A percentile compares a stretch with the other conserved stretches of the same genome.
Conservation (phyloP, 495 filamentous ascomycete genomes). For the Aspergillus hancockii region DNA sequence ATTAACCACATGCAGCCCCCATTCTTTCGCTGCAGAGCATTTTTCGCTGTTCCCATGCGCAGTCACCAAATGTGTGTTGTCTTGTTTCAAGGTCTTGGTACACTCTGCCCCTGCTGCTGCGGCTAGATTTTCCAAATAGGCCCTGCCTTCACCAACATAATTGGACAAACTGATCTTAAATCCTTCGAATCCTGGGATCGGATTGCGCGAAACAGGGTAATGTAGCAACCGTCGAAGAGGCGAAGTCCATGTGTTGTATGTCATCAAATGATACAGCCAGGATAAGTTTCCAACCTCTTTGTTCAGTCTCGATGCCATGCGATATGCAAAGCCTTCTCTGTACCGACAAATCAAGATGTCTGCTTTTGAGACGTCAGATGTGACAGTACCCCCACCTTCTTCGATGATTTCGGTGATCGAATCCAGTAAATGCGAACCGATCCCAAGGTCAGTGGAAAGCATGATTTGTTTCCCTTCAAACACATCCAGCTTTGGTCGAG, state of each 20-base stretch:
- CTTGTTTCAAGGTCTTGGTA: conserved; percentile 88
- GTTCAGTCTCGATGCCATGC: conserved; percentile 67
- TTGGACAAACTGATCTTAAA: conserved; percentile 87
- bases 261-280: conserved; percentile 92
- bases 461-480: conserved; percentile 58
- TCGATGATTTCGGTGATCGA: conserved; percentile 71
- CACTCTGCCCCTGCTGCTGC: conserved; percentile 78
- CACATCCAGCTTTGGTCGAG: conserved; percentile 46
- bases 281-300: conserved; percentile 89
- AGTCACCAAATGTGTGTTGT: conserved; percentile 94
- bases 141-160: conserved; percentile 90
- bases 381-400: conserved; percentile 68
- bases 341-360: conserved; percentile 85
- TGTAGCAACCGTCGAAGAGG: conserved; percentile 80
- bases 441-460: conserved; percentile 66
- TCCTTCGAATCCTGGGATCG: conserved; percentile 76
- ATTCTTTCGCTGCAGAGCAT: conserved; percentile 85
- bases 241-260: conserved; percentile 81
- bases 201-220: conserved; percentile 75
- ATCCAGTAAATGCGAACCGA: conserved; percentile 62
- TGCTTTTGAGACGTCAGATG: conserved; percentile 64
- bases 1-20: conserved; percentile 87
- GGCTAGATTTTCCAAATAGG: conserved; percentile 92
- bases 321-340: conserved; percentile 78
- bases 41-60: conserved; percentile 88